Evolutionary conservation across 495 filamentous ascomycete genomes (phyloP).

Genomic region (Chaetomium cochliodes): DNA sequence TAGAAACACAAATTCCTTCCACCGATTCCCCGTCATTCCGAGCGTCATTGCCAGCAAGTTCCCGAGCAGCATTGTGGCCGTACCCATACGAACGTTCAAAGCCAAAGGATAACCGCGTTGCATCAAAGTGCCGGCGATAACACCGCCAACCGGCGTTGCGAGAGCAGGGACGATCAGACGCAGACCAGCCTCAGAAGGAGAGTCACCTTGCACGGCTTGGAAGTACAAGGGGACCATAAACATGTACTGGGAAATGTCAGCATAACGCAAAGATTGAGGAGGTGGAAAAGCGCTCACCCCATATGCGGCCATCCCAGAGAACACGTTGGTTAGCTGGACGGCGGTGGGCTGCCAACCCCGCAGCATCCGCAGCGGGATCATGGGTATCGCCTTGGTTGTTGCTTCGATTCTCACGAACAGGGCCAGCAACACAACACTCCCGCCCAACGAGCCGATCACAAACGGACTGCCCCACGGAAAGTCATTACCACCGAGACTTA

Average conservation of each 20-base stretch:
- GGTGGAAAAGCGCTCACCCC: conserved; percentile 45
- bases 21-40: conserved; percentile 53
- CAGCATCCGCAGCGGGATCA: conserved; percentile 61
- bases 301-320: conserved; percentile 60
- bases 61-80: conserved; percentile 58
- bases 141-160: conserved; percentile 58
- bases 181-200: conserved; percentile 57
- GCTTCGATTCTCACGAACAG: conserved; percentile 57
- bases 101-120: conserved; percentile 59
- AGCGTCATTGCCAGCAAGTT: conserved; percentile 56
- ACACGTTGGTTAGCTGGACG: conserved; percentile 61
- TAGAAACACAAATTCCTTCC: conserved; percentile 62
- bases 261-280: neutral
- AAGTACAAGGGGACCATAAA: conserved; percentile 65
- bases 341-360: conserved; percentile 52
- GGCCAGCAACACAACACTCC: conserved; percentile 50
- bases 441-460: conserved; percentile 52
- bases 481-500: conserved; percentile 63
- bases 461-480: conserved; percentile 55
- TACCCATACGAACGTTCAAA: conserved; percentile 55
- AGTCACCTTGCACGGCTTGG: conserved; percentile 62
- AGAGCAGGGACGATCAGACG: conserved; percentile 61
- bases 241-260: conserved; percentile 51
- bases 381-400: conserved; percentile 58
- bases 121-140: conserved; percentile 62